Percentiles rank a stretch among this genome's conserved stretches.
Conservation (phyloP, 2,329 filamentous ascomycete genomes). For the Aspergillus flavus region DNA sequence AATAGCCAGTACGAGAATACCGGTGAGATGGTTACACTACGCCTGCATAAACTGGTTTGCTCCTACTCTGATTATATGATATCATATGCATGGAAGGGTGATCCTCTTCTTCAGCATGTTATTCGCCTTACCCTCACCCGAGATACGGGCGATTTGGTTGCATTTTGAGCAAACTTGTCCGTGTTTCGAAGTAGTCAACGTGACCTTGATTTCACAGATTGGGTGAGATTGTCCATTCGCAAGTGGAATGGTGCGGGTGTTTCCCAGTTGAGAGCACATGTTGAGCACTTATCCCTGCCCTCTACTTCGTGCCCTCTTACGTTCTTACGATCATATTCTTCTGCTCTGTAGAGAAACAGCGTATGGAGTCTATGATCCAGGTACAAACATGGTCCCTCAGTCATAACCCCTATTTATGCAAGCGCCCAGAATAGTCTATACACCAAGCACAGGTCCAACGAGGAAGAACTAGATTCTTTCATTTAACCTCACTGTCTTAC, state of each 20-base stretch:
- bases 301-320: neutral
- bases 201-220: neutral
- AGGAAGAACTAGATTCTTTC: neutral
- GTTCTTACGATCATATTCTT: neutral
- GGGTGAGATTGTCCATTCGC: neutral
- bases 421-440: neutral
- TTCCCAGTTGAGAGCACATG: neutral
- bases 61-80: conserved; percentile 6
- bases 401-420: neutral
- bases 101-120: neutral
- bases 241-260: neutral
- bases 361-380: neutral
- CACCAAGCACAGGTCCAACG: neutral
- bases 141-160: neutral
- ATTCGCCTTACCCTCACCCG: neutral
- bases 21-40: conserved; percentile 10
- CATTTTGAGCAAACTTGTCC: neutral
- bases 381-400: neutral
- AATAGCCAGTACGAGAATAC: neutral
- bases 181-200: neutral
- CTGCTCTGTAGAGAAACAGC: neutral
- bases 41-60: conserved; percentile 6
- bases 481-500: neutral
- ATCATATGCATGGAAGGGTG: conserved; percentile 9
- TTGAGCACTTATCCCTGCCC: neutral